Evolutionary conservation across 2,329 filamentous ascomycete species (phyloP), one percentile per base, ranked within the genome.

Genomic region (Xylariaceae sp.): DNA sequence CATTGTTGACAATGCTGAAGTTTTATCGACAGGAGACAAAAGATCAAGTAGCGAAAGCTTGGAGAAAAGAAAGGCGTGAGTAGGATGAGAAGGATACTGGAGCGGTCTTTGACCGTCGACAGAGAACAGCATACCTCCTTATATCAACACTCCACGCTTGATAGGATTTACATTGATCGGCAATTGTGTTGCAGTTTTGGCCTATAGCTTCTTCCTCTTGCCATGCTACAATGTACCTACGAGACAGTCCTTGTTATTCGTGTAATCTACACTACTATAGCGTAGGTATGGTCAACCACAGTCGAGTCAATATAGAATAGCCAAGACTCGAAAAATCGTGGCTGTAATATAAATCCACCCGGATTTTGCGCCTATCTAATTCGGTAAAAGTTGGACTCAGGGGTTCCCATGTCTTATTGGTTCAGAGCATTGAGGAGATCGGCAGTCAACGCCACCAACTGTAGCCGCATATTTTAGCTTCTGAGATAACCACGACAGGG

Each of bases 1-100:
- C 69, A 71, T 71, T 45, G 59, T 51, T 61, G 41, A 48, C 26
- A 17, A 52, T 59, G 39, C 43, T 54, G 26, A 6, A 23, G 14
- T 16, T 40, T 53, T 48, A 57, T 24, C 39, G 57, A 63, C 12
- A 39, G 40, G n/a, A 33, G 44, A 37, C 23, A 49, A 55, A 36
- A n/a, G 26, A 37, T 51, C 49, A 48, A 63, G 19, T 44, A 58
- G 45, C 53, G 47, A 49, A 21, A 26, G 40, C 34, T 19, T 58
- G 47, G 53, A 43, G 19, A 12, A 51, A 48, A 37, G 51, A 54
- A 58, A 58, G 37, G 46, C 51, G 63, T 46, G 37, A 48, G 33
- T 52, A 55, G 44, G 44, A 44, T 34, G 21, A 29, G 34, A 46
- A 34, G 49, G 44, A 60, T 28, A n/a, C 19, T 44, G 41, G 17